phyloP scores from a whole-genome alignment of 2,329 filamentous ascomycete genomes.

The Stachybotrys chlorohalonatus region DNA sequence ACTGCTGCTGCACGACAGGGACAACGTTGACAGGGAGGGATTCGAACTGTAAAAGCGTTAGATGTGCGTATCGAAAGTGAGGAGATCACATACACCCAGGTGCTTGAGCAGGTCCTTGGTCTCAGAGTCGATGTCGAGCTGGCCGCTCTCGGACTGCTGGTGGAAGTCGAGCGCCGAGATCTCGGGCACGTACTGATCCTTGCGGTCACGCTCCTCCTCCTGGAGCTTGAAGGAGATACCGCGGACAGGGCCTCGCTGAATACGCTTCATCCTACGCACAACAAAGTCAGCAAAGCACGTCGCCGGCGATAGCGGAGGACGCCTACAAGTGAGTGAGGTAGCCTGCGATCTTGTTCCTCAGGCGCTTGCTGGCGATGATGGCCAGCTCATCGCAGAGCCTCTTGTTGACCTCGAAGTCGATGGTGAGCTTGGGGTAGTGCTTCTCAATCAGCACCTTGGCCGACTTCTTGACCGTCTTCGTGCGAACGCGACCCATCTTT shows the following conservation, averaged over 20 bases:
- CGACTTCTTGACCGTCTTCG: constrained; percentile 64
- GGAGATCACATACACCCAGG: constrained; percentile 72
- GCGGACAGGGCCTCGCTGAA: constrained; percentile 96
- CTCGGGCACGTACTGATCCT: constrained; percentile 99
- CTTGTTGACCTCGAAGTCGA: constrained; percentile 99
- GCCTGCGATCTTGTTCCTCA: constrained; percentile 99
- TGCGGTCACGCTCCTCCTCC: constrained; percentile 99
- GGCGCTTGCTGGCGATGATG: constrained; percentile 97
- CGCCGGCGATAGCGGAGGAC: background rate
- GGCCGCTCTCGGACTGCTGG: constrained; percentile 85
- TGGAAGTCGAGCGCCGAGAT: constrained; percentile 97
- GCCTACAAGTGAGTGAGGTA: constrained; percentile 81
- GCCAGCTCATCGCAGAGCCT: constrained; percentile 99
- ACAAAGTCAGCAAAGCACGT: background rate
- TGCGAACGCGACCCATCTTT: constrained; percentile 64
- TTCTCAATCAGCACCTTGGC: constrained; percentile 99
- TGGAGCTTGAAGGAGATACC: constrained; percentile 99
- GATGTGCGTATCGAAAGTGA: constrained; percentile 2
- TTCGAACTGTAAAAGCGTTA: constrained; percentile 67
- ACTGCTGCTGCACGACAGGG: constrained; percentile 80
- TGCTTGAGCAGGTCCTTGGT: constrained; percentile 99
- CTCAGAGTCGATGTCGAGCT: constrained; percentile 91
- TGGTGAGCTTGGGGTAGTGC: constrained; percentile 94
- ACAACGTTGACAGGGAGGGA: constrained; percentile 94
- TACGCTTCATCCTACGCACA: constrained; percentile 79